A percentile compares a stretch with the other conserved stretches of the same genome.
Conservation (phyloP, 2,329 filamentous ascomycete genomes). For the Mycocentrospora acerina region DNA sequence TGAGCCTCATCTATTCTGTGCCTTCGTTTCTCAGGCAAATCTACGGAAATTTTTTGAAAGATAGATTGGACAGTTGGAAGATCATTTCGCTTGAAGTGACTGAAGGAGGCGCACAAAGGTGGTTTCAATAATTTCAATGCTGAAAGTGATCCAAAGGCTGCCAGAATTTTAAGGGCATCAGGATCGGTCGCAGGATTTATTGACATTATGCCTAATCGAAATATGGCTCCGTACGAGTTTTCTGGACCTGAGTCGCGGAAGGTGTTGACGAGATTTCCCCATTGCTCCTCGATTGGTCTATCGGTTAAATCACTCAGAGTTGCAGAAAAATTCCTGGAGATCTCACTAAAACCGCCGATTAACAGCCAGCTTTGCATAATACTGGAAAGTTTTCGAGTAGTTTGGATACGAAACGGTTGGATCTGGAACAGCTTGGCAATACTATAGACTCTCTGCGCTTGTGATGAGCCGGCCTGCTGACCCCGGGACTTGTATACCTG, state of each 20-base stretch:
- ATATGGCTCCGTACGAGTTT: slow-evolving; percentile 44
- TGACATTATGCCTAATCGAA: slow-evolving; percentile 45
- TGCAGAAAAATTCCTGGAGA: slow-evolving; percentile 1
- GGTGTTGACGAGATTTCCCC: slow-evolving; percentile 45
- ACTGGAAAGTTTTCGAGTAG: slow-evolving; percentile 9
- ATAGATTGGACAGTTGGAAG: slow-evolving; percentile 37
- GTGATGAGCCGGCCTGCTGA: slow-evolving; percentile 8
- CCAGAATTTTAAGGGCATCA: slow-evolving; percentile 30
- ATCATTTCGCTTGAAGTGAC: slow-evolving; percentile 38
- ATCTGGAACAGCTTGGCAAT: slow-evolving; percentile 11
- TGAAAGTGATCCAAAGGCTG: slow-evolving; percentile 46
- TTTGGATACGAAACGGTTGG: slow-evolving; percentile 9
- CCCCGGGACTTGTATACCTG: slow-evolving; percentile 12
- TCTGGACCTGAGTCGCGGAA: slow-evolving; percentile 27
- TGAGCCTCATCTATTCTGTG: not conserved
- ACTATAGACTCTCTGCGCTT: slow-evolving; percentile 15
- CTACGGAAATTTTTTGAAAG: slow-evolving; percentile 26
- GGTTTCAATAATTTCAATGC: slow-evolving; percentile 42
- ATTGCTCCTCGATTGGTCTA: slow-evolving; percentile 38
- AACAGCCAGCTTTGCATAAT: slow-evolving; percentile 15
- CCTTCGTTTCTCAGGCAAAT: slow-evolving; percentile 7
- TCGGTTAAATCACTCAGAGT: slow-evolving; percentile 25
- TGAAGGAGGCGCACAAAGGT: slow-evolving; percentile 31
- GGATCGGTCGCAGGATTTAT: slow-evolving; percentile 44
- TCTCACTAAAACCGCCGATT: slow-evolving; percentile 16